Percentiles rank a stretch among this genome's conserved stretches.
phyloP scores from a whole-genome alignment of 1,284 basidiomycete genomes.

The Ustilago lituana region DNA sequence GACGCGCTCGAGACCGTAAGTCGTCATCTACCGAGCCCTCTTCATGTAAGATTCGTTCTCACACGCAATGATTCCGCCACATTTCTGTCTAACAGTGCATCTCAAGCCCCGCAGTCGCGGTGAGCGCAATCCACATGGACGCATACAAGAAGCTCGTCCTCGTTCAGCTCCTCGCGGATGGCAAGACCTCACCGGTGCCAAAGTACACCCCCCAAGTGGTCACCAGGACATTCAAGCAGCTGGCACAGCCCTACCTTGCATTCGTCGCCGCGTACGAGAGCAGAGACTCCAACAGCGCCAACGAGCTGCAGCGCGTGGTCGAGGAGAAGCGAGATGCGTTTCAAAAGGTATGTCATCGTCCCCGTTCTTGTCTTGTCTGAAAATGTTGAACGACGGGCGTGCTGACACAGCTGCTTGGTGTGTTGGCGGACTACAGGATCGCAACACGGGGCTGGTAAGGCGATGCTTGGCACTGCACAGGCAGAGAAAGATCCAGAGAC shows the following conservation, averaged over 20 bases:
- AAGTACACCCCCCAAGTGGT: conserved; percentile 34
- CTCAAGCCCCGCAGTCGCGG: conserved; percentile 75
- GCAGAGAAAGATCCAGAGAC: conserved; percentile 78
- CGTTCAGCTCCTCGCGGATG: conserved; percentile 78
- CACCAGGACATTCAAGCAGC: conserved; percentile 24
- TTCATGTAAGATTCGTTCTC: too few species aligned
- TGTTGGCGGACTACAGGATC: conserved; percentile 72
- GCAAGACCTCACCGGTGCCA: conserved; percentile 68
- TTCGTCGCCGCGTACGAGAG: conserved; percentile 32
- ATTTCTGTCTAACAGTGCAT: too few species aligned
- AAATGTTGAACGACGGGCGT: not conserved
- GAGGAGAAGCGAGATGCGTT: conserved; percentile 28
- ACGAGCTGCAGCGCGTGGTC: conserved; percentile 16
- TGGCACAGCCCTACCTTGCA: conserved; percentile 23
- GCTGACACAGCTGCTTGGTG: too few species aligned
- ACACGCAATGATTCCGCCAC: not conserved
- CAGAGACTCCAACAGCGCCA: not conserved
- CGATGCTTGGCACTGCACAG: conserved; percentile 76
- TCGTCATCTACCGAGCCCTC: not conserved
- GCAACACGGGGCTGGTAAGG: conserved; percentile 76
- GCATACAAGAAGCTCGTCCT: conserved; percentile 82
- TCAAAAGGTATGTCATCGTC: conserved; percentile 1
- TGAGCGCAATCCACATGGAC: conserved; percentile 80
- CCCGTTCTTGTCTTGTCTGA: too few species aligned
- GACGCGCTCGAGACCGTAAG: conserved; percentile 57